Evolutionary conservation across 2,329 filamentous ascomycete genomes (phyloP).

Genomic region (Penicillium sp.): DNA sequence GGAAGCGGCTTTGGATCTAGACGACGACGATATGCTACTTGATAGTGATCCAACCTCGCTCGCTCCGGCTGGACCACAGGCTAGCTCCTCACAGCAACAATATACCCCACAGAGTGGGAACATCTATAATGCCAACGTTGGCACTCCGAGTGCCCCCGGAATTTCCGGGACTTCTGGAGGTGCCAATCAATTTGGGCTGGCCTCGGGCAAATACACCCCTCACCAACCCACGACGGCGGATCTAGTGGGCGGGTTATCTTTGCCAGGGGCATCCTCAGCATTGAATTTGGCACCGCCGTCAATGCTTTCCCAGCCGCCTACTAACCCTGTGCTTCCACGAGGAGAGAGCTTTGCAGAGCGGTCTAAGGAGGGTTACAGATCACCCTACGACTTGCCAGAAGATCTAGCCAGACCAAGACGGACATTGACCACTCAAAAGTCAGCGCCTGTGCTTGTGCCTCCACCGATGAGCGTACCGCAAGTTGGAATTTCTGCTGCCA

Average conservation of each 20-base stretch:
- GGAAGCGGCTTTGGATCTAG: slow-evolving; percentile 45
- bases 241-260: slow-evolving; percentile 35
- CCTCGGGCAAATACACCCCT: slow-evolving; percentile 45
- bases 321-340: slow-evolving; percentile 40
- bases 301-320: slow-evolving; percentile 24
- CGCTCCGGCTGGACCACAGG: slow-evolving; percentile 22
- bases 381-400: slow-evolving; percentile 90
- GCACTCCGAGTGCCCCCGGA: slow-evolving; percentile 17
- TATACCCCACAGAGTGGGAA: slow-evolving; percentile 21
- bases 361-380: slow-evolving; percentile 84
- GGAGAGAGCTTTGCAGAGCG: slow-evolving; percentile 85
- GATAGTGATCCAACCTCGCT: slow-evolving; percentile 48
- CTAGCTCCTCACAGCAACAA: slow-evolving; percentile 12
- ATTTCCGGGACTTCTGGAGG: slow-evolving; percentile 25
- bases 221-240: slow-evolving; percentile 47
- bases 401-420: slow-evolving; percentile 65
- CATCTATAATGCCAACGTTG: slow-evolving; percentile 9
- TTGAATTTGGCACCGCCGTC: slow-evolving; percentile 14
- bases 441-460: slow-evolving; percentile 43
- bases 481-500: slow-evolving; percentile 10
- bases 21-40: slow-evolving; percentile 77
- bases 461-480: slow-evolving; percentile 10
- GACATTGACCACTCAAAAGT: slow-evolving; percentile 54
- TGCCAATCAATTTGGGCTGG: slow-evolving; percentile 15
- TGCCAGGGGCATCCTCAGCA: slow-evolving; percentile 16